Evolutionary conservation across 1,284 basidiomycete species (phyloP), one percentile per base, ranked within the genome.

Genomic region (Neonothopanus nambi): DNA sequence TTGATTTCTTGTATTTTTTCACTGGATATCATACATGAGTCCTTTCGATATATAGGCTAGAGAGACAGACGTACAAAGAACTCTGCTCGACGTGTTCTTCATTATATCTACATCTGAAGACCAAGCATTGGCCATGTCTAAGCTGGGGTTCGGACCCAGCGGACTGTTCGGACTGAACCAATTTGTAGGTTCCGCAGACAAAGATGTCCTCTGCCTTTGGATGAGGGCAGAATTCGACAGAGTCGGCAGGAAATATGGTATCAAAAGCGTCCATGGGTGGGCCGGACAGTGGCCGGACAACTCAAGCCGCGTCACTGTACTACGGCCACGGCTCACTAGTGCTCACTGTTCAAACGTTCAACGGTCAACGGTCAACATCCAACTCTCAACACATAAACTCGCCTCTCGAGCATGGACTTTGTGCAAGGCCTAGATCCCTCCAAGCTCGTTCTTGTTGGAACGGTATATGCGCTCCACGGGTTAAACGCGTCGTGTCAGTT

Each of bases 171-270:
- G 39, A 61, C 49, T 82, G 71, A 38, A 81, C 72, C 12, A 96
- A 79, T 61, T 92, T 87, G 70, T 97, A 97, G 0, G 95, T 96
- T 17, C 94, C 94, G 64, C 92, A 93, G 1, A 86, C 87, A 58
- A 97, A 81, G n/a, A 94, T 70, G 60, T 86, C 72, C 13, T 76
- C 70, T 39, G 75, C 76, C 37, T 72, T 71, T 15, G 76, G 74
- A 56, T 81, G 78, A 12, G 93, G 93, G 63, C 92, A 95, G 67
- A 93, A 96, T 64, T 97, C 95, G 54, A 93, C 79, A 15, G 89
- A 84, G 69, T 95, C 93, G n/a, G 94, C 94, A 7, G 93, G 93
- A 65, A 83, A 89, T 13, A 75, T 70, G 0, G 94, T 96, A 68
- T 94, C 86, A 26, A 56, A 42, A 23, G 47, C 20, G 43, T n/a